Conservation (phyloP, 495 filamentous ascomycete genomes). For the Eremomyces bilateralis region DNA sequence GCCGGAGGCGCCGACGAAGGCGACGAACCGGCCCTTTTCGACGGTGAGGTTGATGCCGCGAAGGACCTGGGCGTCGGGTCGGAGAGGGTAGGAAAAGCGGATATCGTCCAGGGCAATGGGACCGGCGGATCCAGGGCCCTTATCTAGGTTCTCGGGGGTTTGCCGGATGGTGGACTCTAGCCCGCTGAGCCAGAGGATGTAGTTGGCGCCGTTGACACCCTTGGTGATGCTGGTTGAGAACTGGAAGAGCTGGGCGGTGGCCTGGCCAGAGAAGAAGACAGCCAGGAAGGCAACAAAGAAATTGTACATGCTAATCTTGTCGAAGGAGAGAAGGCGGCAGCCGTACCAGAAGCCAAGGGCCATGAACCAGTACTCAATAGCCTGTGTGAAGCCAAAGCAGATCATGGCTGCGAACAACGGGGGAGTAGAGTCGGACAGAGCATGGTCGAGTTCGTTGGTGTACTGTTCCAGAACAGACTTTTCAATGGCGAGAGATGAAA, state of each 20-base stretch:
- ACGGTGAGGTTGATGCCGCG: slow-evolving; percentile 38
- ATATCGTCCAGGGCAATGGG: slow-evolving; percentile 39
- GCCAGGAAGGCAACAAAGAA: slow-evolving; percentile 1
- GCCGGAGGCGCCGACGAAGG: slow-evolving; percentile 53
- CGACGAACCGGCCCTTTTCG: slow-evolving; percentile 34
- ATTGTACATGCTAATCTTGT: neutral
- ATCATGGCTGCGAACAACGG: slow-evolving; percentile 5
- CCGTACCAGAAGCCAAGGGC: neutral
- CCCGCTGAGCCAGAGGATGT: neutral
- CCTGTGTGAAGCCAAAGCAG: slow-evolving; percentile 1
- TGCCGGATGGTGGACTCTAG: neutral
- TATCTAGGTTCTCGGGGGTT: neutral
- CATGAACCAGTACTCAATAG: neutral
- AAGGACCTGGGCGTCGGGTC: slow-evolving; percentile 30
- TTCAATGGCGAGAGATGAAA: slow-evolving; percentile 27
- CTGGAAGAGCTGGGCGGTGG: neutral
- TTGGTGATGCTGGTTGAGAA: neutral
- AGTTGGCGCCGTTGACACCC: neutral
- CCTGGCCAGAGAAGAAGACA: neutral
- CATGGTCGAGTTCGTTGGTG: neutral
- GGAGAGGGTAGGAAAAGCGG: slow-evolving; percentile 46
- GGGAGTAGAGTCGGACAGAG: neutral
- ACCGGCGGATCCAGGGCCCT: slow-evolving; percentile 22
- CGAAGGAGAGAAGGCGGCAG: neutral
- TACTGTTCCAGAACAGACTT: slow-evolving; percentile 6